Evolutionary conservation across 2,329 filamentous ascomycete genomes (phyloP), one percentile per base, ranked within the genome.

Genomic region (Aureobasidium vineae): DNA sequence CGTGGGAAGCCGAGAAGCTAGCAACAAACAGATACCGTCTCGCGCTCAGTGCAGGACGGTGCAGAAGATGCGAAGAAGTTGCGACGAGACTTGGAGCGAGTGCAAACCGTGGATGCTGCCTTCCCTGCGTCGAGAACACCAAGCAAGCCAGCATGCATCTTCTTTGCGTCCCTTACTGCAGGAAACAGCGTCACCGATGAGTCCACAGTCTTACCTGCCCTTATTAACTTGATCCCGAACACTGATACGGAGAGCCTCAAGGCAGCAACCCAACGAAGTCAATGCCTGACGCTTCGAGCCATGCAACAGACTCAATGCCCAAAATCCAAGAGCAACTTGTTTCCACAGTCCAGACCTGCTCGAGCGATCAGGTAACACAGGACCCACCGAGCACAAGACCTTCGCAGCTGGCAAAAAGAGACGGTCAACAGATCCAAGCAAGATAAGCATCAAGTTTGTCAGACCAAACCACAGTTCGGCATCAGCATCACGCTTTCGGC

Each of bases 1-100:
- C 40, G 54, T 59, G 54, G 54, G 54, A 59, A 28, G 26, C 40
- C 38, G 54, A 21, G 40, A 33, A 28, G 26, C 54, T 45, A 45
- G 54, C 54, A 59, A 59, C 26, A 40, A 31, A 59, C 19, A 45
- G 54, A 19, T 45, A 45, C 38, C 54, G 38, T 43, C 38, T 45
- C 26, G 40, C 54, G 54, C 54, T 45, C 54, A 40, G 40, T 45
- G 54, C 54, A 45, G 7, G 13, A 5, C 2, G 54, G 15, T 21
- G 21, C 15, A 59, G 21, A n/a, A 23, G 40, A 43, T 59, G 23
- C 40, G 40, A 45, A 28, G 53, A 57, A 43, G 38, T 19, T 43
- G 53, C 38, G 41, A 33, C 19, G n/a, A 45, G 23, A 31, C 5
- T 2, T 33, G 7, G 19, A 45, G 23, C n/a, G 13, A 45, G 26